Evolutionary conservation across 192 early-diverging fungal species (phyloP).

Genomic region (Coemansia sp.): DNA sequence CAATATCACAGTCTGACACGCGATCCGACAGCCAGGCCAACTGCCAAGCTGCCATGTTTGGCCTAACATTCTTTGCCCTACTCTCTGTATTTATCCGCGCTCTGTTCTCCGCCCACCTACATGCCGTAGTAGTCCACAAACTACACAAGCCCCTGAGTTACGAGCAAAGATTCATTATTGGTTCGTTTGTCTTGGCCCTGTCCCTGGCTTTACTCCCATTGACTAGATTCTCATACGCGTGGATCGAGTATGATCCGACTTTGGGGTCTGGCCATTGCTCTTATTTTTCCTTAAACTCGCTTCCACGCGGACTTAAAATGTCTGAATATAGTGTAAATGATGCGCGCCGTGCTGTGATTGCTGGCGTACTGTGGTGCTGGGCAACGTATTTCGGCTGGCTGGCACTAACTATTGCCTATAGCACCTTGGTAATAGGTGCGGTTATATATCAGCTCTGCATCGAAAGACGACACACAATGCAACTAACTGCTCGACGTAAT

Average conservation of each 20-base stretch:
- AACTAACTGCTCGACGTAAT: constrained; percentile 12
- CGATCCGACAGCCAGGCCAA: constrained; percentile 31
- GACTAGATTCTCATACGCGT: constrained; percentile 23
- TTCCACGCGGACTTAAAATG: constrained; percentile 6
- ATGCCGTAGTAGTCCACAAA: constrained; percentile 21
- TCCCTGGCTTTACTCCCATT: constrained; percentile 26
- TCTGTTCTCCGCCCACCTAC: constrained; percentile 28
- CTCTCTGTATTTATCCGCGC: constrained; percentile 34
- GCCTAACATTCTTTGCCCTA: constrained; percentile 32
- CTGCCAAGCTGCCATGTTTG: constrained; percentile 46
- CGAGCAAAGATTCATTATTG: constrained; percentile 19
- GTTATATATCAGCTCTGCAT: constrained; percentile 22
- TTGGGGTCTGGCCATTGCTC: constrained; percentile 41
- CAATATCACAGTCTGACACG: constrained; percentile 23
- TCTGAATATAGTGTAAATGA: not conserved
- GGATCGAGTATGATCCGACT: constrained; percentile 40
- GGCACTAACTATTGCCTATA: constrained; percentile 22
- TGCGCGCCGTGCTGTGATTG: constrained; percentile 18
- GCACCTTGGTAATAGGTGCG: constrained; percentile 15
- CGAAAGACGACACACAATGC: constrained; percentile 10
- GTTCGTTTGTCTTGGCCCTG: constrained; percentile 18
- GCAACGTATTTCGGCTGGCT: constrained; percentile 44
- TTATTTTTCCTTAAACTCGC: constrained; percentile 34
- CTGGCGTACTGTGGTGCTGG: constrained; percentile 33
- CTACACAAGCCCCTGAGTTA: constrained; percentile 18